Base-by-base conservation (phyloP, 2,329 filamentous ascomycete species). In the Taxawa tesnikishii region DNA sequence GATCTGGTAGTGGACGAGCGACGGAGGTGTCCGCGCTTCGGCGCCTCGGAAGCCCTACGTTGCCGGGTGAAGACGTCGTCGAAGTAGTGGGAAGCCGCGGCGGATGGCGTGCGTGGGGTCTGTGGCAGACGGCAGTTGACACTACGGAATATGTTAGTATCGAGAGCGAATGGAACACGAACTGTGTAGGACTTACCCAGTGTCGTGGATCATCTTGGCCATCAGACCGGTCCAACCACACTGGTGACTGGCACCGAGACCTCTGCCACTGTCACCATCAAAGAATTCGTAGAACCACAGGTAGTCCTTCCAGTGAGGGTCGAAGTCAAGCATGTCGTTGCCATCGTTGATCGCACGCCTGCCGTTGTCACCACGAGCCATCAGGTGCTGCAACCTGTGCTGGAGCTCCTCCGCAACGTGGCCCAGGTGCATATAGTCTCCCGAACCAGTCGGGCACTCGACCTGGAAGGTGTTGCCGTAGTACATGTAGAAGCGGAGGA, bases 201-300 rank as follows among this genome's bases (percentile, higher is more conserved):
- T 94, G 51, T 96, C 90, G 47, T 96, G 88, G 38, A 96, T 96
- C 74, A 96, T 82, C 59, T 92, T 87, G 15, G 88, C 88, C 54
- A 96, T 85, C 44, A 96, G 59, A 15, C 88, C 88, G 23, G 88
- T 94, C 88, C 90, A 96, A 30, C 88, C 88, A 51, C 84, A 94
- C 57, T 96, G 90, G 57, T 96, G 90, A 29, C 79, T 88, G 23
- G 88, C 84, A 36, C 88, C 88, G 1, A 96, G 70, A 11, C 90
- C 88, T 43, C 85, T 79, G 10, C 88, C 88, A 31, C 68, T 78
- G 53, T 96, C 87, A 24, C 85, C 88, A 51, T 96, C 88, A 52
- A 96, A 96, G 67, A 92, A 96, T 55, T 96, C 88, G 53, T 93
- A 81, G 68, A 93, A 96, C 83, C 84, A 94, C 47, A 96, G 66